These are phyloP conservation scores for Ogataea hybrid DNA, from an alignment of 1,139 yeast genomes.

Conservation along the genomic window DNA sequence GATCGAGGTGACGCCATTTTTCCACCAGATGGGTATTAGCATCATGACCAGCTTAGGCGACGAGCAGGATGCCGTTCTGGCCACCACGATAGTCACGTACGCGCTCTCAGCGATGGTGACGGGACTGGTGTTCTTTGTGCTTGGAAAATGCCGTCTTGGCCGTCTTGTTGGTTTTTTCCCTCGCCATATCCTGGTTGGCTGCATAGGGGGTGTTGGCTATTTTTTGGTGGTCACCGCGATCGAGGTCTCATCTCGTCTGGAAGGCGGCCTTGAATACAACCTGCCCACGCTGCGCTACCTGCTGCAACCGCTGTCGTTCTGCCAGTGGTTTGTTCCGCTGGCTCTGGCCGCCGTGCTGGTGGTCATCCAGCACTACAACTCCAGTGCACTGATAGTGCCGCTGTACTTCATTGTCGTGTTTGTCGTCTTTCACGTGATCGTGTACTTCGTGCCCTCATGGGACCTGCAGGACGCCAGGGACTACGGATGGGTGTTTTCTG, in stretches of 20 bases:
- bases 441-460: conserved; percentile 65
- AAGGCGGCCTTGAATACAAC: conserved; percentile 69
- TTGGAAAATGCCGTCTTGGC: conserved; percentile 82
- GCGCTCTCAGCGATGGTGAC: conserved; percentile 83
- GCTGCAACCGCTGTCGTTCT: conserved; percentile 38
- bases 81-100: conserved; percentile 86
- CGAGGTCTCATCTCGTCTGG: conserved; percentile 80
- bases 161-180: conserved; percentile 93
- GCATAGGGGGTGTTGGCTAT: conserved; percentile 98
- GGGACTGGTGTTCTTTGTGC: conserved; percentile 70
- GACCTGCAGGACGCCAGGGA: conserved; percentile 59
- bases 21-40: conserved; percentile 88
- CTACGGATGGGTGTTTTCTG: conserved; percentile 77
- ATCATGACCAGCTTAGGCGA: conserved; percentile 49
- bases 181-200: conserved; percentile 91
- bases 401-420: conserved; percentile 74
- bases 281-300: conserved; percentile 52
- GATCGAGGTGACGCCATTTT: conserved; percentile 98
- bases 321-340: conserved; percentile 76
- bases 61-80: conserved; percentile 55
- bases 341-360: conserved; percentile 58
- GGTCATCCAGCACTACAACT: conserved; percentile 59
- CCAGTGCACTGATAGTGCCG: conserved; percentile 80
- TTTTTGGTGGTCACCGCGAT: conserved; percentile 86
- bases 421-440: conserved; percentile 62